These are phyloP conservation scores for Sinapis alba DNA, from an alignment of 441 rosid genomes.

Conservation along the genomic window DNA sequence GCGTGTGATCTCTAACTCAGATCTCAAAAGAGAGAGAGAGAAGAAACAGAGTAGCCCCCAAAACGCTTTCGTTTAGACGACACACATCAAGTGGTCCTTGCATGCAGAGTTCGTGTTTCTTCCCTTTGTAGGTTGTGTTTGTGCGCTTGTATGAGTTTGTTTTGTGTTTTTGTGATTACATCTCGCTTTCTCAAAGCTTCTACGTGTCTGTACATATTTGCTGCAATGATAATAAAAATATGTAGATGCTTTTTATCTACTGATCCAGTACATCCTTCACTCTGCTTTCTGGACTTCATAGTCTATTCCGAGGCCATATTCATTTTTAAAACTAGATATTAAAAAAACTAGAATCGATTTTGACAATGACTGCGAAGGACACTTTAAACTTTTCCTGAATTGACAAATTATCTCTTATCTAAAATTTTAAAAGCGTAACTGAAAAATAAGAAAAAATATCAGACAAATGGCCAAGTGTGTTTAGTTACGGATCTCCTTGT, in stretches of 20 bases:
- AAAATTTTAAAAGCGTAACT: background rate
- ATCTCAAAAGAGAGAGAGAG: background rate
- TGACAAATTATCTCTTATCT: background rate
- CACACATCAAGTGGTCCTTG: slow-evolving; percentile 12
- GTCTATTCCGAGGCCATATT: background rate
- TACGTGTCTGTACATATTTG: background rate
- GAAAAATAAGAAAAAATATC: background rate
- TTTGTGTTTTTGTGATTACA: background rate
- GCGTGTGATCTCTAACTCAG: slow-evolving; percentile 69
- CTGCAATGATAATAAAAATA: background rate
- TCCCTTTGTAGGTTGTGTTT: background rate
- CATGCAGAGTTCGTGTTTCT: background rate
- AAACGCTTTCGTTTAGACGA: slow-evolving; percentile 3
- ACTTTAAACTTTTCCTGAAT: background rate
- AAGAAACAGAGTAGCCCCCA: background rate
- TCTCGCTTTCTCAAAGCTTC: background rate
- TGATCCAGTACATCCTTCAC: background rate
- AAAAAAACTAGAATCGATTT: background rate
- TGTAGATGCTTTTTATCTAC: background rate
- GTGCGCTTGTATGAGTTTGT: background rate
- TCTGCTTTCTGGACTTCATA: background rate
- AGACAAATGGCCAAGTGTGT: background rate
- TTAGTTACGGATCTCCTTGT: background rate
- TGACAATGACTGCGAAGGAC: background rate
- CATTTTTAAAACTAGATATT: background rate